Evolutionary conservation across 1,139 yeast genomes (phyloP), one percentile per base, ranked within the genome.

Genomic region (Scheffersomyces segobiensis): DNA sequence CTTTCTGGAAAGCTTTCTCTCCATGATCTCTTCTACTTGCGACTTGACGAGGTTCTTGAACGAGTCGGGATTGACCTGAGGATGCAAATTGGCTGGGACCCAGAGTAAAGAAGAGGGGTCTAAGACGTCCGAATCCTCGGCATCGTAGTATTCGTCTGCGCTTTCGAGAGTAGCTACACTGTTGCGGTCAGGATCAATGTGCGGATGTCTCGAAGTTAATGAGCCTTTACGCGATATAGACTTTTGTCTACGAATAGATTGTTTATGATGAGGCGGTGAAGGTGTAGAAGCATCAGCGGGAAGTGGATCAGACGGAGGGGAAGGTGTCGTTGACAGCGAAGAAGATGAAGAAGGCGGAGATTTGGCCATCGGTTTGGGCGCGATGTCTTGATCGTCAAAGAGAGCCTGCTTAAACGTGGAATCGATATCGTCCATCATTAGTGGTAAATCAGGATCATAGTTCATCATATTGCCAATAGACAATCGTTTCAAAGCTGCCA

Each of bases 41-140:
- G 86, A 83, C 66, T 89, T 90, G 49, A 95, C 91, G 74, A 92
- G 93, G 62, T 87, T 84, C 65, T 89, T 84, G 82, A 93, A 95
- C 66, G 91, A 92, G 66, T 91, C 96, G 0, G 98, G 98, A 48
- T 96, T 93, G 19, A 95, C 85, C 67, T 90, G 95, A 1, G 99
- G 98, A 70, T 95, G 99, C 53, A 92, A 83, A 62, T 87, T 87
- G 1, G 98, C 98, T 0, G 98, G 98, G 1, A 95, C 98, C 99
- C 99, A 93, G 55, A 93, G 76, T 18, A 87, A 72, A 56, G 72
- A 62, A 19, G 70, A 60, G 14, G 75, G 61, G 54, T 75, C 77
- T 47, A 67, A 65, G 42, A 69, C 63, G 53, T 73, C 76, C 46
- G 55, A 62, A 50, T 68, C 75, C 46, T 64, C 63, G 10, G 73